A percentile compares a stretch with the other conserved stretches of the same genome.
These are phyloP conservation scores for Pulveroboletus sp. DNA, from an alignment of 768 basidiomycete genomes.

Conservation along the genomic window DNA sequence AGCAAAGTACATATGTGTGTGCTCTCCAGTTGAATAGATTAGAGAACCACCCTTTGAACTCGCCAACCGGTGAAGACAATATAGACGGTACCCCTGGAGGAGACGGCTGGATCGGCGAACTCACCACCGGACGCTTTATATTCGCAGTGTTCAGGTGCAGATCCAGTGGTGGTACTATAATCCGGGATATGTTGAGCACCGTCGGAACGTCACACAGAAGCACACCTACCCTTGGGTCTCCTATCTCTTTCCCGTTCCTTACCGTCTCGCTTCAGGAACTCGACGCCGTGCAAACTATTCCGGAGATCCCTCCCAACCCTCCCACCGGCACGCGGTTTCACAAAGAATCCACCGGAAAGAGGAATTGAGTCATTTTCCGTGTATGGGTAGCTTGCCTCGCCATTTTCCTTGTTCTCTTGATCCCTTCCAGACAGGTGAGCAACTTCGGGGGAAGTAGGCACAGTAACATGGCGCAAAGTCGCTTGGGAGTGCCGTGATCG, in stretches of 20 bases:
- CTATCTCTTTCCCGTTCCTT: slow-evolving; percentile 47
- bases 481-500: slow-evolving; percentile 16
- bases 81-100: slow-evolving; percentile 35
- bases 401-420: slow-evolving; percentile 39
- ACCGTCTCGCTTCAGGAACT: slow-evolving; percentile 28
- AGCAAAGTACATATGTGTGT: slow-evolving; percentile 52
- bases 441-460: slow-evolving; percentile 16
- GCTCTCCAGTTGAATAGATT: slow-evolving; percentile 92
- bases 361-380: slow-evolving; percentile 18
- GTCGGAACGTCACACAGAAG: neutral
- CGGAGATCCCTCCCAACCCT: slow-evolving; percentile 46
- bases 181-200: neutral
- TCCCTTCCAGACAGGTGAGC: slow-evolving; percentile 4
- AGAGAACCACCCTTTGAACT: slow-evolving; percentile 92
- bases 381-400: slow-evolving; percentile 12
- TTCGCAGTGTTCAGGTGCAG: slow-evolving; percentile 37
- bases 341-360: slow-evolving; percentile 30
- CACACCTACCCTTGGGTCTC: slow-evolving; percentile 47
- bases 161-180: slow-evolving; percentile 53
- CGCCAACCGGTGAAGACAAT: slow-evolving; percentile 70
- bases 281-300: slow-evolving; percentile 39
- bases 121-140: slow-evolving; percentile 45
- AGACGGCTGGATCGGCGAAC: slow-evolving; percentile 45
- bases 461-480: slow-evolving; percentile 4
- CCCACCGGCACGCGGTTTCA: slow-evolving; percentile 27